Percentiles rank a stretch among this genome's conserved stretches.
Conservation (phyloP, 225 moss, liverwort and hornwort species). For the Rhytidiadelphus loreus region DNA sequence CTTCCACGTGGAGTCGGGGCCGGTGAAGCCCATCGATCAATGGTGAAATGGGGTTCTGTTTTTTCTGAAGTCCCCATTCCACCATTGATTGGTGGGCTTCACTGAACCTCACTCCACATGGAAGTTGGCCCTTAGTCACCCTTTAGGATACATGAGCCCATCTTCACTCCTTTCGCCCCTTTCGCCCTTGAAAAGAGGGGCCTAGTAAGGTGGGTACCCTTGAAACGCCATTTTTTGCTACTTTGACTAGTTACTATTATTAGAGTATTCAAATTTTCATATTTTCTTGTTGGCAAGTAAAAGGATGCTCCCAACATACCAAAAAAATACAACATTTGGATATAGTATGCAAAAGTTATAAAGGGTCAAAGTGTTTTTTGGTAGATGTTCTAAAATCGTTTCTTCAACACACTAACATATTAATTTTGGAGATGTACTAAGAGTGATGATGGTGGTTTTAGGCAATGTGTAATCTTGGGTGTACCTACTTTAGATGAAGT, state of each 20-base stretch:
- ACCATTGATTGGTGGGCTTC: neutral
- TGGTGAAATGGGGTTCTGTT: neutral
- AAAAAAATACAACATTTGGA: neutral
- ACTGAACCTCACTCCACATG: accelerated
- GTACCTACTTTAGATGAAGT: too few species aligned
- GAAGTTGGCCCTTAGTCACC: neutral
- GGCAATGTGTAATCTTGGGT: too few species aligned
- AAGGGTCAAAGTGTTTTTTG: too few species aligned
- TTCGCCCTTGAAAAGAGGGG: too few species aligned
- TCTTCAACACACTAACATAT: too few species aligned
- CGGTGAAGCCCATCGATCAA: neutral
- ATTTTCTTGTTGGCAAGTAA: neutral
- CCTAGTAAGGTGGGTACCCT: too few species aligned
- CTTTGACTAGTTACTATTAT: too few species aligned
- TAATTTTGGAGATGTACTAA: too few species aligned
- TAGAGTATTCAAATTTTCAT: neutral
- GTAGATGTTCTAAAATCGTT: neutral
- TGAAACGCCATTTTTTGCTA: neutral
- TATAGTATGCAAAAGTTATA: too few species aligned
- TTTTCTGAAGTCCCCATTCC: neutral
- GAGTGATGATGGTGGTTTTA: too few species aligned
- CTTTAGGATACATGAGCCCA: neutral
- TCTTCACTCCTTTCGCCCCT: neutral
- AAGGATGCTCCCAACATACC: neutral
- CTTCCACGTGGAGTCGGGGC: neutral